Conservation (phyloP, 1,284 basidiomycete genomes). For the Somion occarium region DNA sequence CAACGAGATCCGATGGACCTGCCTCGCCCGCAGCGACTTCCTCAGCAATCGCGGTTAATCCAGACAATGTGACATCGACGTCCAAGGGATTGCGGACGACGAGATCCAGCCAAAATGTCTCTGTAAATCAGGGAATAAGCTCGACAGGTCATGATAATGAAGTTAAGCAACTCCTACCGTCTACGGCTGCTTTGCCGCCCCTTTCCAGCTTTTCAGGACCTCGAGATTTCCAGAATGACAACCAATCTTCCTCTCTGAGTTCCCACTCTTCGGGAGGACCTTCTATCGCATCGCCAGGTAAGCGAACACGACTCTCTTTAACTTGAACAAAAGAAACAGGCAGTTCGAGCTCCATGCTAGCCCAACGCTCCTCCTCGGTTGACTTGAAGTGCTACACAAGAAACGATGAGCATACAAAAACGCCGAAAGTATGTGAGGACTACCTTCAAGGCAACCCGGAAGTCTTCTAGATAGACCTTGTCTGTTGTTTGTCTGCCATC, state of each 20-base stretch:
- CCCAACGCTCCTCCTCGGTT: constrained; percentile 39
- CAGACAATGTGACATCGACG: constrained; percentile 59
- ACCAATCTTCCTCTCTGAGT: constrained; percentile 60
- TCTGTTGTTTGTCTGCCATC: constrained; percentile 36
- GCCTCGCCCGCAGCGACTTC: constrained; percentile 32
- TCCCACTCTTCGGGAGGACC: constrained; percentile 50
- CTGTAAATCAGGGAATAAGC: constrained; percentile 33
- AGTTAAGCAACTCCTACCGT: constrained; percentile 42
- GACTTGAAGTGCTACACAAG: constrained; percentile 56
- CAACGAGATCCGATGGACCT: constrained; percentile 37
- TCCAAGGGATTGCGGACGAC: constrained; percentile 65
- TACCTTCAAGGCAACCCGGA: constrained; percentile 71
- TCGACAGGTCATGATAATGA: background rate
- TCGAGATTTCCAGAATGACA: constrained; percentile 49
- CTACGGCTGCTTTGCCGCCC: constrained; percentile 53
- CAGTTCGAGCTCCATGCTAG: constrained; percentile 41
- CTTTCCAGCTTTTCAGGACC: constrained; percentile 49
- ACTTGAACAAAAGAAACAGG: constrained; percentile 57
- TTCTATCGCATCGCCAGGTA: constrained; percentile 43
- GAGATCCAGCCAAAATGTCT: constrained; percentile 73
- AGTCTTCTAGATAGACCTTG: constrained; percentile 72
- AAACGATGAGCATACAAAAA: background rate
- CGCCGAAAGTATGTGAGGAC: constrained; percentile 2
- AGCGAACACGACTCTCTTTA: constrained; percentile 48
- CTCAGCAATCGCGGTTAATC: constrained; percentile 50